A percentile compares a stretch with the other conserved stretches of the same genome.
Conservation (phyloP, 768 basidiomycete species). For the Boletus rubescentipes region DNA sequence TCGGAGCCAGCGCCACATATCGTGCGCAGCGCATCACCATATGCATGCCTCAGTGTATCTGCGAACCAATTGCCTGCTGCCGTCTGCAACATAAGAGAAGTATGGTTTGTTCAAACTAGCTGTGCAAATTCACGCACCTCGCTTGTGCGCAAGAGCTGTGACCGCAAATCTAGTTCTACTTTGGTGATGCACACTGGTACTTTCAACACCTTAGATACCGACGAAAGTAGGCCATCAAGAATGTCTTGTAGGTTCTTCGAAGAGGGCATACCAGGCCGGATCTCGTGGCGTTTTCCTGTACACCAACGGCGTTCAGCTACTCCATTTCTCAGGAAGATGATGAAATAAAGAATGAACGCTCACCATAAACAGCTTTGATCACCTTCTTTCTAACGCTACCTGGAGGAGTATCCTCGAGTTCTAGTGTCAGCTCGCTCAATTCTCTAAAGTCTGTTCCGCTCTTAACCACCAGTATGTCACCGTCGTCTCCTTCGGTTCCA, state of each 20-base stretch:
- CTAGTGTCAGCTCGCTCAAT: conserved; percentile 70
- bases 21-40: conserved; percentile 65
- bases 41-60: conserved; percentile 80
- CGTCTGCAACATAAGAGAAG: too few species aligned
- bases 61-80: conserved; percentile 81
- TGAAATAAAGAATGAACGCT: conserved; percentile 3
- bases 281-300: conserved; percentile 64
- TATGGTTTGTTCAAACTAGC: too few species aligned
- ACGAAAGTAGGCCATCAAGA: conserved; percentile 61
- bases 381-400: conserved; percentile 65
- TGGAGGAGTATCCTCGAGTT: conserved; percentile 55
- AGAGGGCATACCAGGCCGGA: conserved; percentile 57
- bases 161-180: conserved; percentile 69
- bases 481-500: conserved; percentile 71
- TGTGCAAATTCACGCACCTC: conserved; percentile 48
- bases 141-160: conserved; percentile 66
- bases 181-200: conserved; percentile 74
- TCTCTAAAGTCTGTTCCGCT: conserved; percentile 91
- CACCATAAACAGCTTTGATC: conserved; percentile 63
- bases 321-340: background rate
- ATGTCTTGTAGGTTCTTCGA: conserved; percentile 56
- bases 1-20: conserved; percentile 67
- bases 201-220: conserved; percentile 66
- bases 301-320: background rate
- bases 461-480: conserved; percentile 74